Conservation (phyloP, 2,329 filamentous ascomycete species). For the Pseudodiploospora longispora region DNA sequence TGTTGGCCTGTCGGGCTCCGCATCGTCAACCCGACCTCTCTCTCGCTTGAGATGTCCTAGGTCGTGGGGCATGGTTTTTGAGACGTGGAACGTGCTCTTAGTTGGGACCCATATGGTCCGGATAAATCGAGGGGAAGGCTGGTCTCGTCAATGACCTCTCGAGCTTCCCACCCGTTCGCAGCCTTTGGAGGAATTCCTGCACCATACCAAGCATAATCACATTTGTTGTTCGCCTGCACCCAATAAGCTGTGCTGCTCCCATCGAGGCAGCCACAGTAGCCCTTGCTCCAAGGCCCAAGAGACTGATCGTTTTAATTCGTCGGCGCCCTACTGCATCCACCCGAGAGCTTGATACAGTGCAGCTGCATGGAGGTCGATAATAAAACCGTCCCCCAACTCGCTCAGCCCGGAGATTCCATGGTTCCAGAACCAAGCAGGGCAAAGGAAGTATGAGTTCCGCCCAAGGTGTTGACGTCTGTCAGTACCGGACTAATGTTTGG, state of each 20-base stretch:
- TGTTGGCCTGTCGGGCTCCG: conserved; percentile 9
- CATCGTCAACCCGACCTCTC: conserved; percentile 8
- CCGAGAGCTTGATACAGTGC: conserved; percentile 23
- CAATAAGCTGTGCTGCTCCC: conserved; percentile 8
- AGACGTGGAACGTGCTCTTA: conserved; percentile 9
- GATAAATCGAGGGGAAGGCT: conserved; percentile 7
- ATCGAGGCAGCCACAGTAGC: conserved; percentile 6
- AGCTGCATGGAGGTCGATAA: conserved; percentile 25
- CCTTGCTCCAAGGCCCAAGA: conserved; percentile 12
- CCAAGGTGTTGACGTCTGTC: conserved; percentile 30
- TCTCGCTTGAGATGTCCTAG: conserved; percentile 7
- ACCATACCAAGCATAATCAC: conserved; percentile 18
- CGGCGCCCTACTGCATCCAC: conserved; percentile 20
- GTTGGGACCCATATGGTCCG: conserved; percentile 5
- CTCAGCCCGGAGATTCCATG: conserved; percentile 13
- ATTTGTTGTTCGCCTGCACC: conserved; percentile 5
- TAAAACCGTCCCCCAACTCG: conserved; percentile 23
- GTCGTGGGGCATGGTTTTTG: conserved; percentile 2
- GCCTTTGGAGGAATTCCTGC: conserved; percentile 22
- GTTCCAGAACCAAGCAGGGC: conserved; percentile 18
- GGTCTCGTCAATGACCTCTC: conserved; percentile 20
- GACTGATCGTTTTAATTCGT: conserved; percentile 8
- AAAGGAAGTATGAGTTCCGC: conserved; percentile 35
- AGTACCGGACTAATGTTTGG: conserved; percentile 28
- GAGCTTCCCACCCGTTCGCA: conserved; percentile 24